A percentile compares a stretch with the other conserved stretches of the same genome.
Evolutionary conservation across 257 asterid species (phyloP).

Genomic region (Cinchona pubescens): DNA sequence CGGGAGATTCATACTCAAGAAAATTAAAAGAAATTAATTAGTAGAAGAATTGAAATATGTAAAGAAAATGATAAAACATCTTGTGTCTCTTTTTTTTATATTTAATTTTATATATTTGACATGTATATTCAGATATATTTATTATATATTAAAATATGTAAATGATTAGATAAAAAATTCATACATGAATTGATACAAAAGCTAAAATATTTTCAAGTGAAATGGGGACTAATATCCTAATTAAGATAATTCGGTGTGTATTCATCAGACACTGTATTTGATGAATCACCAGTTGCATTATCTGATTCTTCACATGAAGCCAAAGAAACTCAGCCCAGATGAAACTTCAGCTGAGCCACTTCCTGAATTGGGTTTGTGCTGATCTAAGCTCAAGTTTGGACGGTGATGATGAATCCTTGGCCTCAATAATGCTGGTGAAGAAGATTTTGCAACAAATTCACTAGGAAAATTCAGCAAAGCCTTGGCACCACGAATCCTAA

Average conservation of each 20-base stretch:
- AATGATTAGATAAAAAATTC: too few relatives aligned
- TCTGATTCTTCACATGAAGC: slow-evolving; percentile 1
- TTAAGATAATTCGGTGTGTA: not conserved
- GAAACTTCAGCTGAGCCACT: slow-evolving; percentile 6
- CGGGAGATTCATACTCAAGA: too few relatives aligned
- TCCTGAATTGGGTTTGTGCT: not conserved
- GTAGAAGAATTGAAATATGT: too few relatives aligned
- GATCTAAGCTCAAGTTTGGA: slow-evolving; percentile 1
- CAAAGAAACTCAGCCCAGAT: not conserved
- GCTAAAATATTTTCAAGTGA: not conserved
- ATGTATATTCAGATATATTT: too few relatives aligned
- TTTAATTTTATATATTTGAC: too few relatives aligned
- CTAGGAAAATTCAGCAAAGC: slow-evolving; percentile 66
- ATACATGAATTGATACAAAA: too few relatives aligned
- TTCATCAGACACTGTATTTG: slow-evolving; percentile 1
- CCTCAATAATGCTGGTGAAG: not conserved
- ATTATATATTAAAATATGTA: too few relatives aligned
- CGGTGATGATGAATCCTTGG: not conserved
- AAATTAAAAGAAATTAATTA: too few relatives aligned
- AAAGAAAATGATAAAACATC: too few relatives aligned
- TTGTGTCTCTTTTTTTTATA: too few relatives aligned
- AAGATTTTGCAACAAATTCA: slow-evolving; percentile 23
- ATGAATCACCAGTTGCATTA: not conserved
- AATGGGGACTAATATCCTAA: not conserved
- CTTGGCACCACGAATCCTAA: slow-evolving; percentile 56